These are phyloP conservation scores for Blepharisma stoltei DNA, from an alignment of 73 alveolate genomes.

Conservation along the genomic window DNA sequence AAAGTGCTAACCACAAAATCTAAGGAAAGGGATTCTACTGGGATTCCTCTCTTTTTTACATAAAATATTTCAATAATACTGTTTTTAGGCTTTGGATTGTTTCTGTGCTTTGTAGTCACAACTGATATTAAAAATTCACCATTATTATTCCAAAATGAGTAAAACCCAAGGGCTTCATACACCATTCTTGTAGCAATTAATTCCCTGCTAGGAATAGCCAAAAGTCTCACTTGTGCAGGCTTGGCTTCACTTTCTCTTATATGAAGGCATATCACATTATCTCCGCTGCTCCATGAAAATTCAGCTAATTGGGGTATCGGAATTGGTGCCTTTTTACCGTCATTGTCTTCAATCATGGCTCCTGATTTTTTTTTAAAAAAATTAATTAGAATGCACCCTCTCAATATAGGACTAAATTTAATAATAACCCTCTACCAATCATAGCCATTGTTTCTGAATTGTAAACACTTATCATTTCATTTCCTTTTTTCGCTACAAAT, in stretches of 20 bases:
- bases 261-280: not conserved
- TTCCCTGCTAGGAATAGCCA: constrained; percentile 11
- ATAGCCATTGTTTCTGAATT: constrained; percentile 5
- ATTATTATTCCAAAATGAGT: not conserved
- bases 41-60: not conserved
- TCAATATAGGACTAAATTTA: too few species aligned
- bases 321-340: constrained; percentile 8
- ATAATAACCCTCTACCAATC: too few species aligned
- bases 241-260: constrained; percentile 17
- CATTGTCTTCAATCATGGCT: constrained; percentile 12
- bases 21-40: not conserved
- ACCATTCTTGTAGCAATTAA: constrained; percentile 22
- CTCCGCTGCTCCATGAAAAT: constrained; percentile 22
- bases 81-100: not conserved
- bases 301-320: not conserved
- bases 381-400: too few species aligned
- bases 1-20: not conserved
- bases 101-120: not conserved
- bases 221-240: not conserved
- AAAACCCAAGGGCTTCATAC: not conserved
- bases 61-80: not conserved
- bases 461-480: not conserved
- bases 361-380: too few species aligned
- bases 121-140: constrained; percentile 9
- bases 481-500: constrained; percentile 10